Evolutionary conservation across 2,329 filamentous ascomycete genomes (phyloP).

Genomic region (Davidsoniella eucalypti): DNA sequence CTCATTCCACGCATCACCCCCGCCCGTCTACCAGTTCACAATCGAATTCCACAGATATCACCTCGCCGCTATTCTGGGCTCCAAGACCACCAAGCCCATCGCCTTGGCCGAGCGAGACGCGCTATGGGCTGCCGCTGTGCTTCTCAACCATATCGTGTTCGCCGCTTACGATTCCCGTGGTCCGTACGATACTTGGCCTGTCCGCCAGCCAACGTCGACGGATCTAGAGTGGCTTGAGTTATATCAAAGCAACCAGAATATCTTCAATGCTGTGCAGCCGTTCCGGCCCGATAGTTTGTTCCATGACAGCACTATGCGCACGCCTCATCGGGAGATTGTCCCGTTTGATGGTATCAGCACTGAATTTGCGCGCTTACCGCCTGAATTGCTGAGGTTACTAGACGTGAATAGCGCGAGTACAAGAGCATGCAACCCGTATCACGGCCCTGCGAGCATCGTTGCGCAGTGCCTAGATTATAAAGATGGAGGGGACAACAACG

Average conservation of each 20-base stretch:
- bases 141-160: slow-evolving; percentile 30
- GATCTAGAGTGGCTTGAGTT: slow-evolving; percentile 44
- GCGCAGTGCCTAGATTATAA: slow-evolving; percentile 21
- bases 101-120: slow-evolving; percentile 26
- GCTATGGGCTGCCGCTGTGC: slow-evolving; percentile 29
- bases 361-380: slow-evolving; percentile 18
- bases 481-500: slow-evolving; percentile 23
- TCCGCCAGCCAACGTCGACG: slow-evolving; percentile 24
- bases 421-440: slow-evolving; percentile 19
- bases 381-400: slow-evolving; percentile 19
- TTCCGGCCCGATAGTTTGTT: slow-evolving; percentile 32
- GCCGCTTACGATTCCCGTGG: slow-evolving; percentile 26
- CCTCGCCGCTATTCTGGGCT: slow-evolving; percentile 30
- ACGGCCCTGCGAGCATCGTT: slow-evolving; percentile 21
- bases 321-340: slow-evolving; percentile 12
- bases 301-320: slow-evolving; percentile 16
- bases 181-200: slow-evolving; percentile 37
- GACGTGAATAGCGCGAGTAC: slow-evolving; percentile 15
- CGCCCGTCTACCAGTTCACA: slow-evolving; percentile 16
- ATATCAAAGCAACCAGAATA: slow-evolving; percentile 35
- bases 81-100: slow-evolving; percentile 21
- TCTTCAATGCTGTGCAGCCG: slow-evolving; percentile 36
- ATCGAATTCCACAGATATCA: slow-evolving; percentile 32
- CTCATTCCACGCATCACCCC: neutral
- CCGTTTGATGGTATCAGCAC: neutral